Evolutionary conservation across 2,329 filamentous ascomycete species (phyloP), one percentile per base, ranked within the genome.

Genomic region (Claviceps maximensis): DNA sequence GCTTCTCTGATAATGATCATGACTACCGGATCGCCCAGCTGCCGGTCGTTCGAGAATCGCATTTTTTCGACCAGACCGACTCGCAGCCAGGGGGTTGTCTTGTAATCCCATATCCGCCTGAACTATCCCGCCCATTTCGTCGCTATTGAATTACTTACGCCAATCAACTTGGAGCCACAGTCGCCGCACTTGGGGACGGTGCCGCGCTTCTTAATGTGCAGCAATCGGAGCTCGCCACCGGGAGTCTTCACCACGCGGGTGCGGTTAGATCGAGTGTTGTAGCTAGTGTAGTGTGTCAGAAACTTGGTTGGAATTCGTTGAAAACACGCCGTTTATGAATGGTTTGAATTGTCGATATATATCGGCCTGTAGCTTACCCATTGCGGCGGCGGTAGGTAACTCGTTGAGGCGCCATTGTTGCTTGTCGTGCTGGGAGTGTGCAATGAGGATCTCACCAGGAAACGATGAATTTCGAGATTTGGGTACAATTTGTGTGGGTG

Each of bases 131-230:
- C 31, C 7, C 55, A 52, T 55, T 53, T 56, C 58, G 57, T 54
- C 47, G 56, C 56, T 53, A 21, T 49, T 53, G 47, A 52, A 60
- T 54, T 59, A 94, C 89, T 86, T 88, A 98, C 90, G 75, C 93
- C 93, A 71, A 89, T 83, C 69, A 98, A 86, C 81, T 97, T 97
- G 79, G 83, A 83, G 71, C 93, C 93, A 72, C 94, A 98, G 82
- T 98, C 93, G 82, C 94, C 88, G 74, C 93, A 98, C 83, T 98
- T 98, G 71, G 93, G 93, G 61, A 90, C 87, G 72, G 89, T 95
- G 67, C 90, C 93, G 74, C 85, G 87, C 89, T 98, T 98, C 87
- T 97, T 97, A 81, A 96, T 90, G 86, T 98, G 91, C 67, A 97
- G 87, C 72, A 95, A 85, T 74, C 93, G 85, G 69, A 95, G 84